Percentiles rank a stretch among this genome's conserved stretches.
These are phyloP conservation scores for Salinomyces thailandicus DNA, from an alignment of 2,329 filamentous ascomycete species.

Conservation along the genomic window DNA sequence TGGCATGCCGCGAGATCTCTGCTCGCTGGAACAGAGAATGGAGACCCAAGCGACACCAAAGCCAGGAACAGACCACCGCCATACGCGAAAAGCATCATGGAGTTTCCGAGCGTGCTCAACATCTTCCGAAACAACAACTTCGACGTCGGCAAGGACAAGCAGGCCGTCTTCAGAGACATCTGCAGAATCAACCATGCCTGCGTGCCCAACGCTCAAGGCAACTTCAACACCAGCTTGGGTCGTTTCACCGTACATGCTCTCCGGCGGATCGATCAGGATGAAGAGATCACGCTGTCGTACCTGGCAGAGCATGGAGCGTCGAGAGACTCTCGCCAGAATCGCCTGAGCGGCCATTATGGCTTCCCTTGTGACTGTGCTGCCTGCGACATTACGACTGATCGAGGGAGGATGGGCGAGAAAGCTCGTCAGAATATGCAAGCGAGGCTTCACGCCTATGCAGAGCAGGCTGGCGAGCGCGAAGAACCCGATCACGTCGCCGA, in stretches of 20 bases:
- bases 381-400: slow-evolving; percentile 15
- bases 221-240: slow-evolving; percentile 24
- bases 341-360: slow-evolving; percentile 17
- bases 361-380: slow-evolving; percentile 29
- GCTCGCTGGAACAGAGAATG: background rate
- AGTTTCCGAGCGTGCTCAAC: slow-evolving; percentile 14
- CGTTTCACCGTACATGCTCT: slow-evolving; percentile 24
- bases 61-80: background rate
- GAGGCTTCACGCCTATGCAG: slow-evolving; percentile 7
- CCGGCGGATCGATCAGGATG: slow-evolving; percentile 26
- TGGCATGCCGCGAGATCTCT: slow-evolving; percentile 7
- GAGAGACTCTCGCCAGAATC: slow-evolving; percentile 9
- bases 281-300: slow-evolving; percentile 31
- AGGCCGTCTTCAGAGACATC: slow-evolving; percentile 26
- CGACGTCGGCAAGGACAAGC: slow-evolving; percentile 14
- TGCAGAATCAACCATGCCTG: slow-evolving; percentile 32
- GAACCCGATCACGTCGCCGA: slow-evolving; percentile 4
- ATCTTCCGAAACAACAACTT: slow-evolving; percentile 24
- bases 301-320: slow-evolving; percentile 14
- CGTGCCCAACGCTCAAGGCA: slow-evolving; percentile 27
- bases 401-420: slow-evolving; percentile 7
- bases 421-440: slow-evolving; percentile 6
- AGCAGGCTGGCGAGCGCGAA: slow-evolving; percentile 1
- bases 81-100: slow-evolving; percentile 3
- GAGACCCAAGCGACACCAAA: background rate